A percentile compares a stretch with the other conserved stretches of the same genome.
These are phyloP conservation scores for Cutaneotrichosporon mucoides DNA, from an alignment of 1,284 basidiomycete species.

Conservation along the genomic window DNA sequence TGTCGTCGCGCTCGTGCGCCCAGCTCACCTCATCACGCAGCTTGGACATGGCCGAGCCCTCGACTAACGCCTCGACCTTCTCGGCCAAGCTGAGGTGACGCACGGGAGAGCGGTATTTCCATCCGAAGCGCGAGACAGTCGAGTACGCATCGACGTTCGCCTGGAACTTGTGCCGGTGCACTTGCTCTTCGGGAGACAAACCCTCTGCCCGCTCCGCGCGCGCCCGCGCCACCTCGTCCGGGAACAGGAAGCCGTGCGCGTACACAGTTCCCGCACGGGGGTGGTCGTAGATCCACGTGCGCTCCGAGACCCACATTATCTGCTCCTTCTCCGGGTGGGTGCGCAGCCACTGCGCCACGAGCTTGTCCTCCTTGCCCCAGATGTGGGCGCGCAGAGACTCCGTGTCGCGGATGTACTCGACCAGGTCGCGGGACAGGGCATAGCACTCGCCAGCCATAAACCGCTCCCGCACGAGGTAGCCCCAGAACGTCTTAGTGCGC, in stretches of 20 bases:
- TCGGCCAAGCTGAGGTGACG: conserved; percentile 62
- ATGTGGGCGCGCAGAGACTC: conserved; percentile 64
- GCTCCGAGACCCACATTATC: conserved; percentile 85
- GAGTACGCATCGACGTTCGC: conserved; percentile 58
- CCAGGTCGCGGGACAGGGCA: conserved; percentile 81
- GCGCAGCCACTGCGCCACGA: conserved; percentile 87
- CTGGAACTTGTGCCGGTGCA: conserved; percentile 22
- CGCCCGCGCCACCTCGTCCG: conserved; percentile 74
- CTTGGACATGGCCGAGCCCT: conserved; percentile 55
- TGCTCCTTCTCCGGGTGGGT: conserved; percentile 73
- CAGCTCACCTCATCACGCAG: conserved; percentile 19
- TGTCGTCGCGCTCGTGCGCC: not conserved
- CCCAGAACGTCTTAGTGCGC: conserved; percentile 85
- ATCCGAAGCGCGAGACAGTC: conserved; percentile 79
- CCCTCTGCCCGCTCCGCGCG: conserved; percentile 48
- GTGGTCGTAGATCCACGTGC: conserved; percentile 98
- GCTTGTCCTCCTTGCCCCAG: conserved; percentile 89
- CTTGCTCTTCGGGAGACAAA: conserved; percentile 19
- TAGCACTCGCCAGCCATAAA: conserved; percentile 98
- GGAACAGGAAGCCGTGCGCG: conserved; percentile 95
- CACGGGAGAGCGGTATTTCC: conserved; percentile 69
- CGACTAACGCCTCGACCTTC: conserved; percentile 85
- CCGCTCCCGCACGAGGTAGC: conserved; percentile 85
- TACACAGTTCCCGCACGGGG: conserved; percentile 94
- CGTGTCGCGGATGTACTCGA: conserved; percentile 80